These are phyloP conservation scores for Aquilaria sinensis DNA, from an alignment of 345 rosid genomes.

Conservation along the genomic window DNA sequence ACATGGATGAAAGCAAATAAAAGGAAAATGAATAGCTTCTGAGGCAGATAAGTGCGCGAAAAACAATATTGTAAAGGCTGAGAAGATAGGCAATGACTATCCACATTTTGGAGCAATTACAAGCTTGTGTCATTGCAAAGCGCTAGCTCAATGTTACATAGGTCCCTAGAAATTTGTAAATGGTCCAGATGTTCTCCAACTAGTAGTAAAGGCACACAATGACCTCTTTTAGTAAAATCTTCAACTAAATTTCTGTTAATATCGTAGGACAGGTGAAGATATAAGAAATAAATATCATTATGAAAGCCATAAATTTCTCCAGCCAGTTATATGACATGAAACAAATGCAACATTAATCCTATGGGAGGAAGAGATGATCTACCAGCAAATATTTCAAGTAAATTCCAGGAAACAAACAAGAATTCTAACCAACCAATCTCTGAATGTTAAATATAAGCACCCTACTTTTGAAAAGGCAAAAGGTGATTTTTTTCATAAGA, in stretches of 20 bases:
- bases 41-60: too few relatives aligned
- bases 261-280: slow-evolving; percentile 80
- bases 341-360: too few relatives aligned
- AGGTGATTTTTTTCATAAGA: neutral
- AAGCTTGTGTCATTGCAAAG: too few relatives aligned
- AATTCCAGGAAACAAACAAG: neutral
- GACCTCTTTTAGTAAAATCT: slow-evolving; percentile 91
- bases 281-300: slow-evolving; percentile 13
- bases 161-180: too few relatives aligned
- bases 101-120: too few relatives aligned
- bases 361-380: neutral
- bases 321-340: neutral
- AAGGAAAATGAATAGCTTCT: too few relatives aligned
- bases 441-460: too few relatives aligned
- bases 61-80: too few relatives aligned
- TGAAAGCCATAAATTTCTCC: slow-evolving; percentile 2
- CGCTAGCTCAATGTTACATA: too few relatives aligned
- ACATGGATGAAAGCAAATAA: too few relatives aligned
- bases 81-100: too few relatives aligned
- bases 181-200: neutral
- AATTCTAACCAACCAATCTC: neutral
- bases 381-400: too few relatives aligned
- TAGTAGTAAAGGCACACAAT: slow-evolving; percentile 6
- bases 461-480: neutral
- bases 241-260: slow-evolving; percentile 66